Evolutionary conservation across 2,329 filamentous ascomycete species (phyloP), one percentile per base, ranked within the genome.

Genomic region (Ophiosphaerella narmari): DNA sequence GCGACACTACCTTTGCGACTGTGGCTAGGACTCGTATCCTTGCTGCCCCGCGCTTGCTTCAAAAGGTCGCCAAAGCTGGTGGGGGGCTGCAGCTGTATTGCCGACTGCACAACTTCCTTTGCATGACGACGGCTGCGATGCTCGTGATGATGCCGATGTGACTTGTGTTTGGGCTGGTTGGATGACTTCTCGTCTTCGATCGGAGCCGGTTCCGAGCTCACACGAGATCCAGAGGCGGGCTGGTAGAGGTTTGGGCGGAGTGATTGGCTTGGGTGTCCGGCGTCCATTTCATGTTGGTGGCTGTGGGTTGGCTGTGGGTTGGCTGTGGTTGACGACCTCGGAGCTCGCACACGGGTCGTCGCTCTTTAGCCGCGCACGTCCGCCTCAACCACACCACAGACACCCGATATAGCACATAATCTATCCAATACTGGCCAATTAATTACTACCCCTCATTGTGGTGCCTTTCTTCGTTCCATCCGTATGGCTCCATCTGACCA

Each of bases 21-120:
- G 31, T 65, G 61, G 26, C 60, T 64, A 2, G 67, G 63, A n/a
- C 65, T 68, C 13, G 55, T 65, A 14, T 66, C 52, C 37, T 63
- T 63, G 38, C 66, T 72, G 11, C 65, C 61, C 45, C 65, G 67
- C 5, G 65, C 66, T 48, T 71, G 70, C 39, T 74, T 74, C 47
- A 78, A 57, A 14, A 78, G 56, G 41, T 74, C 70, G 29, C 76
- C 75, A 54, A 78, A 76, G 59, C 73, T 76, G 12, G 76, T 74
- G 1, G 75, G 76, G 5, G 75, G 72, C 48, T 75, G 71, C 34
- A 77, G 65, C 52, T 77, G 75, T 5, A 76, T 69, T 8, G 76
- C 75, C 14, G 75, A 77, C 52, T 78, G 74, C 26, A 77, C 73
- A 1, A 70, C 72, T 51, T 77, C 74, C 56, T 75, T 77, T 11